phyloP scores from a whole-genome alignment of 306 rosid species.

The Acacia crassicarpa region DNA sequence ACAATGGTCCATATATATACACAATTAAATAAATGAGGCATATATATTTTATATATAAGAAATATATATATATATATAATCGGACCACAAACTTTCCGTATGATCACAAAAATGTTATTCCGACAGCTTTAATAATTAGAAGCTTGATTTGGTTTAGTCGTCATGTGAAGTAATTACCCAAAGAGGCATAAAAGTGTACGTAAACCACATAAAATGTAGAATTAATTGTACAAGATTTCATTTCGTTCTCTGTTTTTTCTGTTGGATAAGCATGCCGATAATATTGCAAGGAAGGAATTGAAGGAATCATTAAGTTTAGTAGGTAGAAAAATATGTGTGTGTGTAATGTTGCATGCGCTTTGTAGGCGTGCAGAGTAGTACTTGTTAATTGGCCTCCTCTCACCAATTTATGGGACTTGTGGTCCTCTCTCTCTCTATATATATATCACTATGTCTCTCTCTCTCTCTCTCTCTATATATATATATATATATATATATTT shows the following conservation, averaged over 20 bases:
- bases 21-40: neutral
- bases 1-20: neutral
- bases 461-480: neutral
- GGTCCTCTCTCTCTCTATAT: conserved; percentile 28
- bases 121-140: neutral
- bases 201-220: neutral
- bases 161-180: neutral
- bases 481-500: neutral
- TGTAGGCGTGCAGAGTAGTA: conserved; percentile 41
- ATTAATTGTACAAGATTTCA: neutral
- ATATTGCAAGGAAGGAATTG: neutral
- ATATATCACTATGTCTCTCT: neutral
- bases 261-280: no score
- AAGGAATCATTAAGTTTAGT: neutral
- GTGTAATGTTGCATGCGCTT: conserved; percentile 29
- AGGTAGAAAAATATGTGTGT: neutral
- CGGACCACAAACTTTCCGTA: neutral
- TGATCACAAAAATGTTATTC: neutral
- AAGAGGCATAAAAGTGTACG: neutral
- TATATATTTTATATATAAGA: neutral
- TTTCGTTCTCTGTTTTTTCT: no score
- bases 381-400: conserved; percentile 7
- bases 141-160: neutral
- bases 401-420: conserved; percentile 30
- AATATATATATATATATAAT: neutral